Percentiles rank a stretch among this genome's conserved stretches.
Conservation (phyloP, 2,329 filamentous ascomycete genomes). For the Pyricularia sp. region DNA sequence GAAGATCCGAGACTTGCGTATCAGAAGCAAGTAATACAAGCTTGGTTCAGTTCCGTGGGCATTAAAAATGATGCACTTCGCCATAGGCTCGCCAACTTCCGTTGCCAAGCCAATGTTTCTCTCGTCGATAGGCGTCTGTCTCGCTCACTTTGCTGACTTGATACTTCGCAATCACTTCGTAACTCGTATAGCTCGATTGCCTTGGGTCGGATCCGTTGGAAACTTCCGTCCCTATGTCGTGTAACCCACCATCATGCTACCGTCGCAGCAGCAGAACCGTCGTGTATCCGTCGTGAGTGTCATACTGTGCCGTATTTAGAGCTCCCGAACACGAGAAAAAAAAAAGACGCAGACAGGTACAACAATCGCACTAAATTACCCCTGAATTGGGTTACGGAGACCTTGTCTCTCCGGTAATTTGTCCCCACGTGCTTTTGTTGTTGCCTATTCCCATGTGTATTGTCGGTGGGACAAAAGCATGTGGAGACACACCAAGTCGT, state of each 20-base stretch:
- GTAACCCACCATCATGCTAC: neutral
- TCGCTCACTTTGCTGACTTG: neutral
- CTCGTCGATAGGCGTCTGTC: neutral
- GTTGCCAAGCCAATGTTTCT: neutral
- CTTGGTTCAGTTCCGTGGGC: neutral
- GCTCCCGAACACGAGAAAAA: neutral
- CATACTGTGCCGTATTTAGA: neutral
- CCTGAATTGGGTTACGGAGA: neutral
- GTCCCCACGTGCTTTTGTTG: neutral
- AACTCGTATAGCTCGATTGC: neutral
- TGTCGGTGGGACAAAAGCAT: neutral
- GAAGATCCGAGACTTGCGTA: slow-evolving; percentile 18
- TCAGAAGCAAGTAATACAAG: slow-evolving; percentile 17
- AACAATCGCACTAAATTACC: neutral
- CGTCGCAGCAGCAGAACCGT: neutral
- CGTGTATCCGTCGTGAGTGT: neutral
- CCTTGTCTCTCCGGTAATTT: neutral
- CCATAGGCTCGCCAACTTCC: neutral
- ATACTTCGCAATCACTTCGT: neutral
- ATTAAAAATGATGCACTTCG: neutral
- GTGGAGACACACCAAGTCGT: neutral
- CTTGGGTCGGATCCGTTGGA: neutral
- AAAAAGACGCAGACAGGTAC: too few relatives aligned
- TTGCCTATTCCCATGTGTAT: neutral
- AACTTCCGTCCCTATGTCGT: neutral